Evolutionary conservation across 2,329 filamentous ascomycete species (phyloP), one percentile per base, ranked within the genome.

Genomic region (Colletotrichum navitas): DNA sequence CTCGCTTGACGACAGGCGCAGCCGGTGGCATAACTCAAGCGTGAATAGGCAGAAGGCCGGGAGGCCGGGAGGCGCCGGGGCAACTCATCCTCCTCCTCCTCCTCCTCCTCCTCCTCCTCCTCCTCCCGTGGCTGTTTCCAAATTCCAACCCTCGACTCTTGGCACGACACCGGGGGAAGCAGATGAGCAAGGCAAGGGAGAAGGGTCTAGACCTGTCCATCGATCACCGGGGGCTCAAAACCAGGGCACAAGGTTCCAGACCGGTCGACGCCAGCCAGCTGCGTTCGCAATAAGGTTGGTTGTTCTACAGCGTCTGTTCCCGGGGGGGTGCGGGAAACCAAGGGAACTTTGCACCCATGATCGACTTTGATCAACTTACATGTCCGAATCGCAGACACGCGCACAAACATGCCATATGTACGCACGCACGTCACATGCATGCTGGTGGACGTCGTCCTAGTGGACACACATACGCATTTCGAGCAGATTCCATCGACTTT

Each of bases 201-300:
- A n/a, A 16, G 8, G 47, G 60, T n/a, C 60, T 43, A 43, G 60
- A 32, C 60, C 60, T 21, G 32, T 41, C 45, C 34, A 63, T 14
- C 36, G n/a, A 34, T n/a, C 18, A 3, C 32, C 29, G 16, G 39
- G 26, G 52, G 21, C 12, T 21, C 26, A 45, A 39, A 45, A 18
- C 26, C 32, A 4, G 1, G 32, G 52, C 18, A 14, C 10, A 24
- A 11, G 32, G 32, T 63, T 63, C 60, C 12, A 39, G 60, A 63
- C 60, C 47, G 60, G 45, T 41, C 60, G 16, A 63, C n/a, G 47
- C 18, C 18, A 52, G 47, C 18, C 18, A 52, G 32, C 34, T 61
- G 58, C 21, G 26, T 16, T 29, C 45, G 43, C 41, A 49, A 12
- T 43, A 26, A 47, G 32, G 18, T 32, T 55, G 32, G 18, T 32